phyloP scores from a whole-genome alignment of 192 early-diverging fungal species.

The Backusella tuberculispora region DNA sequence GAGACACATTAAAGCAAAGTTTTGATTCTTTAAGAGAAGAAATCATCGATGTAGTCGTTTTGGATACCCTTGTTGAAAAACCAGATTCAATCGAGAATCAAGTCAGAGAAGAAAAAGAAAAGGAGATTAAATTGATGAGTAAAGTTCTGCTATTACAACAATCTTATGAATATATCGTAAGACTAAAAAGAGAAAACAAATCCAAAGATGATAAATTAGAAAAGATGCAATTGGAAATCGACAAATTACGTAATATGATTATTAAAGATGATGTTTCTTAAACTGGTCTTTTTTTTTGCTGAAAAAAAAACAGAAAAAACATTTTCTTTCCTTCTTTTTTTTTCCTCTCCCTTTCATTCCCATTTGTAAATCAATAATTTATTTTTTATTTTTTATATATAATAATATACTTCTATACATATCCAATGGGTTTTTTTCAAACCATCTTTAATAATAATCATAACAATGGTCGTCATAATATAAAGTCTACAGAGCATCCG shows the following conservation, averaged over 20 bases:
- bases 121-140: slow-evolving; percentile 74
- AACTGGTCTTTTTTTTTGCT: not conserved
- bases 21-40: slow-evolving; percentile 82
- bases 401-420: slow-evolving; percentile 10
- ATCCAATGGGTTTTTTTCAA: slow-evolving; percentile 21
- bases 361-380: slow-evolving; percentile 2
- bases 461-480: not conserved
- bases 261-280: slow-evolving; percentile 1
- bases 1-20: slow-evolving; percentile 89
- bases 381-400: not conserved
- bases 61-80: slow-evolving; percentile 3
- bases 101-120: slow-evolving; percentile 35
- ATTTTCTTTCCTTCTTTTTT: not conserved
- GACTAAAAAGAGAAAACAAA: slow-evolving; percentile 46
- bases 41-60: slow-evolving; percentile 67
- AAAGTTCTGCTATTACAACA: slow-evolving; percentile 83
- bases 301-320: not conserved
- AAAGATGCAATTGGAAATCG: slow-evolving; percentile 37
- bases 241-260: slow-evolving; percentile 20
- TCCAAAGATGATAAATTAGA: slow-evolving; percentile 44
- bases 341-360: not conserved
- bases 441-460: slow-evolving; percentile 14
- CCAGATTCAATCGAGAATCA: slow-evolving; percentile 9
- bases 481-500: not conserved
- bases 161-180: slow-evolving; percentile 63